These are phyloP conservation scores for Lablab purpureus DNA, from an alignment of 306 rosid genomes.

Conservation along the genomic window DNA sequence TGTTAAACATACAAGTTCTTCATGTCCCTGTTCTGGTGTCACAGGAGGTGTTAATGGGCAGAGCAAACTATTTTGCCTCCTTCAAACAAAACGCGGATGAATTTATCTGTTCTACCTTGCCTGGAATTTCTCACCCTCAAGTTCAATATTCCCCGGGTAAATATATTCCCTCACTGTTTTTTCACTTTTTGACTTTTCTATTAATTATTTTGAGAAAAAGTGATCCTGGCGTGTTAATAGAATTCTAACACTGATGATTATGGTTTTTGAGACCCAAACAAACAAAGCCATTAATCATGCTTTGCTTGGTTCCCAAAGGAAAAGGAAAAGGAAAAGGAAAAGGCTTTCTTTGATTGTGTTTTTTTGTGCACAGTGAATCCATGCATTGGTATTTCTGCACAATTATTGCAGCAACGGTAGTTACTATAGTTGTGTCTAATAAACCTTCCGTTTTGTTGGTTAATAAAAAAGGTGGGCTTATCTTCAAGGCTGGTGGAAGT, in stretches of 20 bases:
- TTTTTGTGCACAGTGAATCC: neutral
- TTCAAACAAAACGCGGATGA: slow-evolving; percentile 89
- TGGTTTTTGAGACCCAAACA: slow-evolving; percentile 25
- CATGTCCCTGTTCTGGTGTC: slow-evolving; percentile 26
- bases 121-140: slow-evolving; percentile 89
- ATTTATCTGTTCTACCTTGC: slow-evolving; percentile 87
- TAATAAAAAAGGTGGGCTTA: slow-evolving; percentile 75
- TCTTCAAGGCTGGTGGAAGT: slow-evolving; percentile 93
- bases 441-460: slow-evolving; percentile 28
- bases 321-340: slow-evolving; percentile 43
- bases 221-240: slow-evolving; percentile 20
- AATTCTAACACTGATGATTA: neutral
- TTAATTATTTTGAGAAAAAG: slow-evolving; percentile 12
- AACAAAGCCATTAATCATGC: slow-evolving; percentile 51
- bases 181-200: neutral
- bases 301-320: slow-evolving; percentile 32
- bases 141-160: slow-evolving; percentile 98
- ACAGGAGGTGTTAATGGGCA: slow-evolving; percentile 95
- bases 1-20: slow-evolving; percentile 2
- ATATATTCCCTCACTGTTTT: neutral
- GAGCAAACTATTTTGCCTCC: slow-evolving; percentile 80
- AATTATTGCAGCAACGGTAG: slow-evolving; percentile 30
- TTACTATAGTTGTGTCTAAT: slow-evolving; percentile 1
- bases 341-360: slow-evolving; percentile 42
- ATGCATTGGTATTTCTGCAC: slow-evolving; percentile 36